phyloP scores from a whole-genome alignment of 164 flowering plant genomes.

The Buxus sempervirens region DNA sequence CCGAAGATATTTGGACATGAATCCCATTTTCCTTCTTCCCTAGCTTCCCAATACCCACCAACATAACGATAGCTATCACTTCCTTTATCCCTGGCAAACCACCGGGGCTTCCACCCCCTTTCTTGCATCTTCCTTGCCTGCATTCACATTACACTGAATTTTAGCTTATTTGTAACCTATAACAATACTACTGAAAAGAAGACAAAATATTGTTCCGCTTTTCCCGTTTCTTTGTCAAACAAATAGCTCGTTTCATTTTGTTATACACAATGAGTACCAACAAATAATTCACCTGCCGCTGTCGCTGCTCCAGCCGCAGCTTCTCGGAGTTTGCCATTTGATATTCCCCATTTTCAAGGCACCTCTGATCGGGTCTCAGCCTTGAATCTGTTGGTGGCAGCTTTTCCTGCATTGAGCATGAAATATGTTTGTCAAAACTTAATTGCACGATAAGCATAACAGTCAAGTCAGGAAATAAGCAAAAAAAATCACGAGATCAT shows the following conservation, averaged over 20 bases:
- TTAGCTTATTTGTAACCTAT: no score
- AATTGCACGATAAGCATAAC: not conserved
- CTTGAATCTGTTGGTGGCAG: slow-evolving; percentile 60
- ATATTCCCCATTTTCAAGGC: slow-evolving; percentile 46
- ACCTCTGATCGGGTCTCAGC: slow-evolving; percentile 59
- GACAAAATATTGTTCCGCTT: no score
- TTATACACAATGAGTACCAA: not conserved
- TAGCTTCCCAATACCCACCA: slow-evolving; percentile 56
- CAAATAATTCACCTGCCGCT: slow-evolving; percentile 37
- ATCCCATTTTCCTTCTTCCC: slow-evolving; percentile 35
- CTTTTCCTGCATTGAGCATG: slow-evolving; percentile 34
- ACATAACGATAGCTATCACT: slow-evolving; percentile 27
- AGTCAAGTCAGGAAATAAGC: no score
- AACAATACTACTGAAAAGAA: not conserved
- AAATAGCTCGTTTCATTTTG: no score
- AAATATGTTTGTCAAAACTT: not conserved
- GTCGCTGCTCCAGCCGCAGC: slow-evolving; percentile 49
- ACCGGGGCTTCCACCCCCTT: slow-evolving; percentile 43
- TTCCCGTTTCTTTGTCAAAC: no score
- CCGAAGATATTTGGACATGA: slow-evolving; percentile 48
- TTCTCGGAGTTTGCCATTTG: slow-evolving; percentile 54
- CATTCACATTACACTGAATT: slow-evolving; percentile 1
- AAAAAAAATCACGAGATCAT: not conserved
- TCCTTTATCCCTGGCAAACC: slow-evolving; percentile 40
- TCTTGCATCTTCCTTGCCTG: slow-evolving; percentile 51